Evolutionary conservation across 257 asterid species (phyloP).

Genomic region (Lithospermum erythrorhizon): DNA sequence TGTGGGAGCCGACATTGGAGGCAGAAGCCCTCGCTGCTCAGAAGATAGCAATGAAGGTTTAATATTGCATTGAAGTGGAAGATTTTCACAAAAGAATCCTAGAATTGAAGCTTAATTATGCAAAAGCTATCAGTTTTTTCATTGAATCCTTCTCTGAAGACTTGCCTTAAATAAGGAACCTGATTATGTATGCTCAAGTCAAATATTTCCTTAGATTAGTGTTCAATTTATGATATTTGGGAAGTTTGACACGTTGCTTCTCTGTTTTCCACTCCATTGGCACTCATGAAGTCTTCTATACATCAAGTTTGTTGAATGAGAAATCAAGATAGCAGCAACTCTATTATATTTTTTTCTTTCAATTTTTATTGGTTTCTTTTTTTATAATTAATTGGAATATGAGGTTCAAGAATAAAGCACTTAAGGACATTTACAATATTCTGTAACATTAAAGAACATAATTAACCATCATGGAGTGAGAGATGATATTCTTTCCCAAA

Average conservation of each 20-base stretch:
- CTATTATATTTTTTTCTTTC: no score
- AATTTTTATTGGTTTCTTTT: background rate
- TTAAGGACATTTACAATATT: no score
- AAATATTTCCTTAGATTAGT: slow-evolving; percentile 18
- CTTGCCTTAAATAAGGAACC: slow-evolving; percentile 35
- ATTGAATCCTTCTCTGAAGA: slow-evolving; percentile 15
- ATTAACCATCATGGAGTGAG: no score
- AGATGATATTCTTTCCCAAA: no score
- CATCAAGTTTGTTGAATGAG: background rate
- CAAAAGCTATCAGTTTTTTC: slow-evolving; percentile 17
- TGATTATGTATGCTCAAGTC: slow-evolving; percentile 16
- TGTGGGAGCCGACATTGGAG: slow-evolving; percentile 92
- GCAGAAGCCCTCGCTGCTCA: slow-evolving; percentile 90
- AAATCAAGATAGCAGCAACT: background rate
- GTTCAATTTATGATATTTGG: slow-evolving; percentile 12
- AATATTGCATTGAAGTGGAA: slow-evolving; percentile 10
- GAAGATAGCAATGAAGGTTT: slow-evolving; percentile 61
- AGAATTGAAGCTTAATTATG: slow-evolving; percentile 10
- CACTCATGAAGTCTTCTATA: background rate
- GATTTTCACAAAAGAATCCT: slow-evolving; percentile 1
- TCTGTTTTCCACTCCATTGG: slow-evolving; percentile 3
- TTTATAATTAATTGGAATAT: no score
- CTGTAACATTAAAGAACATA: no score
- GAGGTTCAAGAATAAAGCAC: background rate
- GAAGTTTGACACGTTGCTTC: slow-evolving; percentile 14